phyloP scores from a whole-genome alignment of 108 stramenopile genomes.

The Skeletonema potamos region DNA sequence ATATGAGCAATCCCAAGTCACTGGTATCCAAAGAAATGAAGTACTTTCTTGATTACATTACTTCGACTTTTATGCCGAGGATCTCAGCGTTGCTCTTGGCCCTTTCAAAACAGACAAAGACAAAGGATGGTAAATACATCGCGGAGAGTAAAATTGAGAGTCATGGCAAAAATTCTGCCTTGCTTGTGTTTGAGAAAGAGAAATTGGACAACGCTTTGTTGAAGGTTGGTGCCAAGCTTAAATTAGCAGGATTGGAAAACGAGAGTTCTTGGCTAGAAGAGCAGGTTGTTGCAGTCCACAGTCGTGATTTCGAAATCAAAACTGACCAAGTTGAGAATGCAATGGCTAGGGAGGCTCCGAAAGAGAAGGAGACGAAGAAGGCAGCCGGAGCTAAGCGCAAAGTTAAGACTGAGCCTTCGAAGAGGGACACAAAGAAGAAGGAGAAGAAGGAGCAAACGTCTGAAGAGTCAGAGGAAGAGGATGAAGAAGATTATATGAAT shows the following conservation, averaged over 20 bases:
- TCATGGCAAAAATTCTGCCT: slow-evolving; percentile 38
- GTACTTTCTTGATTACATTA: slow-evolving; percentile 21
- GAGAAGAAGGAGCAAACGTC: slow-evolving; percentile 6
- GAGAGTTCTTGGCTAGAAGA: slow-evolving; percentile 43
- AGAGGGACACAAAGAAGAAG: slow-evolving; percentile 23
- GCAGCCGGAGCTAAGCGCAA: slow-evolving; percentile 29
- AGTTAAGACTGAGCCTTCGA: slow-evolving; percentile 10
- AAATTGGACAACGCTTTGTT: slow-evolving; percentile 43
- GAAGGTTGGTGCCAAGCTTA: slow-evolving; percentile 33
- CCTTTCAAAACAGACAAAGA: slow-evolving; percentile 34
- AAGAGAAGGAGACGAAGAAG: slow-evolving; percentile 19
- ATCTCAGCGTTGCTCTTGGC: slow-evolving; percentile 28
- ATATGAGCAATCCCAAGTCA: slow-evolving; percentile 15
- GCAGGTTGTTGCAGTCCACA: slow-evolving; percentile 30
- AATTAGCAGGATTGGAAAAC: slow-evolving; percentile 22
- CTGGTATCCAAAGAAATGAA: slow-evolving; percentile 27
- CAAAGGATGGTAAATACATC: slow-evolving; percentile 35
- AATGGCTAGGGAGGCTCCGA: slow-evolving; percentile 38
- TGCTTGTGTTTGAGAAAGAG: slow-evolving; percentile 51
- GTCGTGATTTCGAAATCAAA: slow-evolving; percentile 27
- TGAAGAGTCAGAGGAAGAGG: slow-evolving; percentile 8
- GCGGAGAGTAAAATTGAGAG: slow-evolving; percentile 48
- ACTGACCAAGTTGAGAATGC: slow-evolving; percentile 25
- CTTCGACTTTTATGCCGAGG: slow-evolving; percentile 21
- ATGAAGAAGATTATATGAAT: not conserved